Conservation (phyloP, 768 basidiomycete species). For the Lactarius akahatsu region DNA sequence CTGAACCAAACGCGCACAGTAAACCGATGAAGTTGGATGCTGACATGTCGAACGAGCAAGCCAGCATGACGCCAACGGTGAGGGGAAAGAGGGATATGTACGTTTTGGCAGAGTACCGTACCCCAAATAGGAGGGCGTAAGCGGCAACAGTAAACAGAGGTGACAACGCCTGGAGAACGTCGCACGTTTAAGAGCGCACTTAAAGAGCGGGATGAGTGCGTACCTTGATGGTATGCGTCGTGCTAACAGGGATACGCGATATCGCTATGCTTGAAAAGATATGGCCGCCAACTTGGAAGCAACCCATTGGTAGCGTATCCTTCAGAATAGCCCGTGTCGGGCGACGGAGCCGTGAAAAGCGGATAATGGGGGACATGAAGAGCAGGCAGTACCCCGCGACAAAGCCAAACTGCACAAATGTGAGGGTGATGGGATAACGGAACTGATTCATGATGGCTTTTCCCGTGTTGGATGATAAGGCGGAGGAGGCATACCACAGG, state of each 20-base stretch:
- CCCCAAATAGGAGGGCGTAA: conserved; percentile 90
- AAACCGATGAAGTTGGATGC: conserved; percentile 83
- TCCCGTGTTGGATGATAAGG: conserved; percentile 93
- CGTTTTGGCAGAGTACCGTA: conserved; percentile 88
- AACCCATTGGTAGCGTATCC: conserved; percentile 90
- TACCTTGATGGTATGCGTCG: conserved; percentile 99
- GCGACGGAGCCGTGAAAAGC: conserved; percentile 62
- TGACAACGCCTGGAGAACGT: conserved; percentile 72
- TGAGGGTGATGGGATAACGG: conserved; percentile 93
- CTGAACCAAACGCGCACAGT: conserved; percentile 96
- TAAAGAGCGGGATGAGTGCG: conserved; percentile 29
- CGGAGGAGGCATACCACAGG: conserved; percentile 93
- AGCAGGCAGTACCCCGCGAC: conserved; percentile 84
- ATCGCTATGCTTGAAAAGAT: conserved; percentile 98
- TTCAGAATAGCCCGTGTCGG: conserved; percentile 73
- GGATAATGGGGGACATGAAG: conserved; percentile 72
- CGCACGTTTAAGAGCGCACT: conserved; percentile 1
- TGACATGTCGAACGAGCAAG: conserved; percentile 90
- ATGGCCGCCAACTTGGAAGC: conserved; percentile 97
- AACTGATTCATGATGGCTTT: conserved; percentile 93
- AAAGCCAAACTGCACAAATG: conserved; percentile 96
- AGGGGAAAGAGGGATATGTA: conserved; percentile 94
- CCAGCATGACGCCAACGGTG: conserved; percentile 96
- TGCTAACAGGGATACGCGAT: conserved; percentile 92
- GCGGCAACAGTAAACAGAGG: conserved; percentile 96